phyloP scores from a whole-genome alignment of 257 asterid genomes.

The Scutellaria barbata region DNA sequence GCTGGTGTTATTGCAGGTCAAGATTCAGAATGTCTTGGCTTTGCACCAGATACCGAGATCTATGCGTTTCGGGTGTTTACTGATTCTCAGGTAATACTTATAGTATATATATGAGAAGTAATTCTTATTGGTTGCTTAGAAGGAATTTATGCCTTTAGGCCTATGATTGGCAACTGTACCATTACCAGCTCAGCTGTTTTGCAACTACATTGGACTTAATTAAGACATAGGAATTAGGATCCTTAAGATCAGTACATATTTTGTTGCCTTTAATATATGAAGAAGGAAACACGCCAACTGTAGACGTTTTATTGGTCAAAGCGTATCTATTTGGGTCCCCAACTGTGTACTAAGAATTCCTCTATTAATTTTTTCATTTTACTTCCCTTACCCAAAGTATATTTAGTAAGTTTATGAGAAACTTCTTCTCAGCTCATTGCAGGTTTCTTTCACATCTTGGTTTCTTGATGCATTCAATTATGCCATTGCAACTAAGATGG shows the following conservation, averaged over 20 bases:
- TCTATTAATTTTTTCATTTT: slow-evolving; percentile 9
- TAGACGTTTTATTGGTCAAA: slow-evolving; percentile 3
- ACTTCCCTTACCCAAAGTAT: slow-evolving; percentile 31
- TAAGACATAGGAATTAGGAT: slow-evolving; percentile 14
- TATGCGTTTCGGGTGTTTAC: slow-evolving; percentile 98
- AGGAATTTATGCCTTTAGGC: slow-evolving; percentile 5
- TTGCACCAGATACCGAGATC: slow-evolving; percentile 97
- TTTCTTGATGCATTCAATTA: slow-evolving; percentile 99
- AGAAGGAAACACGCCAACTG: slow-evolving; percentile 11
- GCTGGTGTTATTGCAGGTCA: slow-evolving; percentile 99
- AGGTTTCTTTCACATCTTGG: slow-evolving; percentile 99
- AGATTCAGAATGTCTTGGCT: slow-evolving; percentile 95
- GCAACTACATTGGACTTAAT: slow-evolving; percentile 14
- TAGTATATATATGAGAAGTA: slow-evolving; percentile 57
- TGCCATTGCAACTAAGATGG: slow-evolving; percentile 96
- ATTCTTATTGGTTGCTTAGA: slow-evolving; percentile 46
- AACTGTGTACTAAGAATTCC: slow-evolving; percentile 21
- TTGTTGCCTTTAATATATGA: slow-evolving; percentile 24
- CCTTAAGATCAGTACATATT: background rate
- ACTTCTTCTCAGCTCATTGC: slow-evolving; percentile 89
- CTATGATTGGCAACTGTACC: slow-evolving; percentile 1
- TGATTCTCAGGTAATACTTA: slow-evolving; percentile 93
- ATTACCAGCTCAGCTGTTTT: slow-evolving; percentile 21
- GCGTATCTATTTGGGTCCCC: background rate
- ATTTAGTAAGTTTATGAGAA: slow-evolving; percentile 75